These are phyloP conservation scores for Gillenia trifoliata DNA, from an alignment of 306 rosid species.

Conservation along the genomic window DNA sequence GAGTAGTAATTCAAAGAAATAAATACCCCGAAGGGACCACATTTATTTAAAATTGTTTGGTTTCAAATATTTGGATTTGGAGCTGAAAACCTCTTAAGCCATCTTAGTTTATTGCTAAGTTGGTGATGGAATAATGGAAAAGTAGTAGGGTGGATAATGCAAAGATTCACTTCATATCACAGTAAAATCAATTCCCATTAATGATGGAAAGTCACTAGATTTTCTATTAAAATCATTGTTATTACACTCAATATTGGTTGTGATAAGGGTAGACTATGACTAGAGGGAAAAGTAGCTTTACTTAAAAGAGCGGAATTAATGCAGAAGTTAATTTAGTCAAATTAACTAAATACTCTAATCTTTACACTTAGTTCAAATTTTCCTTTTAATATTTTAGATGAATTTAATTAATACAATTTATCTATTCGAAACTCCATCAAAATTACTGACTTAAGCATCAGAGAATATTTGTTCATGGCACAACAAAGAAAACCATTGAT, in stretches of 20 bases:
- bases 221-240: neutral
- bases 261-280: neutral
- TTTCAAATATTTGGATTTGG: too few species aligned
- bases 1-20: too few species aligned
- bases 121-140: too few species aligned
- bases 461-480: neutral
- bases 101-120: neutral
- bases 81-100: neutral
- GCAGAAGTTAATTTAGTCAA: too few species aligned
- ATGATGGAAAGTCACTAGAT: too few species aligned
- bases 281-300: neutral
- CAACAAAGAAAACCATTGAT: neutral
- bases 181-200: neutral
- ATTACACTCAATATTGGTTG: neutral
- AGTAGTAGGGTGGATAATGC: neutral
- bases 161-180: neutral
- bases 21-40: too few species aligned
- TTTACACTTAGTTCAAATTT: too few species aligned
- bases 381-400: too few species aligned
- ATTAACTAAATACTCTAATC: too few species aligned
- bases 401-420: too few species aligned
- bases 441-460: neutral
- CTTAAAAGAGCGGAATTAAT: too few species aligned
- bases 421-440: neutral
- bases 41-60: too few species aligned